Evolutionary conservation across 164 flowering plant genomes (phyloP).

Genomic region (Umbellularia californica): DNA sequence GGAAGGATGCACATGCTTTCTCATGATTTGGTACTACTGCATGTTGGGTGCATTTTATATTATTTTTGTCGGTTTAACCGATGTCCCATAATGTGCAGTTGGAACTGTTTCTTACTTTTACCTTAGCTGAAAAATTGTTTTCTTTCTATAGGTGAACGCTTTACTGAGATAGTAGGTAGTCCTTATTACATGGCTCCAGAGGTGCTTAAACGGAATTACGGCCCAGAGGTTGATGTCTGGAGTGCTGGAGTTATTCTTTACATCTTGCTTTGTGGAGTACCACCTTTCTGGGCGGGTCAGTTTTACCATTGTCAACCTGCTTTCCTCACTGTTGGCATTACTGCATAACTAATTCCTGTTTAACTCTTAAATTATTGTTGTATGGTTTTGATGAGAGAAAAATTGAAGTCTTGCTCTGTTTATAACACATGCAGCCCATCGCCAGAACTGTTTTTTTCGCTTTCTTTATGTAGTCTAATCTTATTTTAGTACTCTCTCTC

Average conservation of each 20-base stretch:
- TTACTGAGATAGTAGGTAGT: conserved; percentile 89
- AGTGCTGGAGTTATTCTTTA: conserved; percentile 94
- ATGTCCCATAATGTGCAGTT: neutral
- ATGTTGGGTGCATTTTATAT: neutral
- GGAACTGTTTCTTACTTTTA: neutral
- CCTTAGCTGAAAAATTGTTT: conserved; percentile 7
- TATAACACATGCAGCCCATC: too few species aligned
- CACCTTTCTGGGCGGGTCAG: conserved; percentile 98
- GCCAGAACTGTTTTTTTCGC: too few species aligned
- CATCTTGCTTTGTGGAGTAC: conserved; percentile 87
- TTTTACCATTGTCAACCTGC: conserved; percentile 6
- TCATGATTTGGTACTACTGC: neutral
- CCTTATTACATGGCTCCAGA: conserved; percentile 99
- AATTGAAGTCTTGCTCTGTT: too few species aligned
- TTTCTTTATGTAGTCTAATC: neutral
- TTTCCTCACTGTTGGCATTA: too few species aligned
- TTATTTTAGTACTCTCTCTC: neutral
- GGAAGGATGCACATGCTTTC: neutral
- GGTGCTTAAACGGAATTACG: conserved; percentile 83
- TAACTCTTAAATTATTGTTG: too few species aligned
- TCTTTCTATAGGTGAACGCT: conserved; percentile 55
- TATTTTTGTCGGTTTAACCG: neutral
- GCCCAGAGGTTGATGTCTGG: conserved; percentile 92
- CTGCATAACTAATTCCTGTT: too few species aligned
- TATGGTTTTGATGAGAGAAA: too few species aligned